phyloP scores from a whole-genome alignment of 2,329 filamentous ascomycete species.

The Didymellaceae sp. region DNA sequence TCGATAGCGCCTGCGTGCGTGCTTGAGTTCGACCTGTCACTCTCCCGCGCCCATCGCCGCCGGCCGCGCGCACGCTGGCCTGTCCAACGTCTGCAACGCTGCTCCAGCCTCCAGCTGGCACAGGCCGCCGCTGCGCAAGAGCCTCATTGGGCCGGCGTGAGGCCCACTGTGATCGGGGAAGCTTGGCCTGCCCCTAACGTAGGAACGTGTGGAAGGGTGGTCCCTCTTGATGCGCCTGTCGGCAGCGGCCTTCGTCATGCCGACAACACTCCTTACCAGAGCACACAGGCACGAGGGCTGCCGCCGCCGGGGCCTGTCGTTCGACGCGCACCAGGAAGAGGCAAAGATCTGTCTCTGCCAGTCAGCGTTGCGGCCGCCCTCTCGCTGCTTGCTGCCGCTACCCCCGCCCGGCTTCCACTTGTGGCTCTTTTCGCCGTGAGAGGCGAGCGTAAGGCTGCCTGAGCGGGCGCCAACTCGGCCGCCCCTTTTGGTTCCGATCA shows the following conservation, averaged over 20 bases:
- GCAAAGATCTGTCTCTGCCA: background rate
- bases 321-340: background rate
- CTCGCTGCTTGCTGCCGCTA: too few species aligned
- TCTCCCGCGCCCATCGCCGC: background rate
- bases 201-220: slow-evolving; percentile 13
- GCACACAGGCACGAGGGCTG: slow-evolving; percentile 13
- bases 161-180: slow-evolving; percentile 11
- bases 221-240: slow-evolving; percentile 7
- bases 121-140: slow-evolving; percentile 5
- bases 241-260: slow-evolving; percentile 12
- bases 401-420: background rate
- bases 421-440: background rate
- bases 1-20: slow-evolving; percentile 17
- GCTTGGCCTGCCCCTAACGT: slow-evolving; percentile 15
- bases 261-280: slow-evolving; percentile 8
- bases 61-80: slow-evolving; percentile 7
- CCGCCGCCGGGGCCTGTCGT: slow-evolving; percentile 14
- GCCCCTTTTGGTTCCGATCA: slow-evolving; percentile 28
- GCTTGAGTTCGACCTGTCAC: slow-evolving; percentile 13
- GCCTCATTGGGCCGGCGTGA: slow-evolving; percentile 14
- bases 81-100: slow-evolving; percentile 11
- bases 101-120: slow-evolving; percentile 1
- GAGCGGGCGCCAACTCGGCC: slow-evolving; percentile 25
- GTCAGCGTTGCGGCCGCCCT: background rate
- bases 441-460: slow-evolving; percentile 18